Percentiles rank a stretch among this genome's conserved stretches.
These are phyloP conservation scores for Saturnispora quitensis DNA, from an alignment of 805 yeast species.

Conservation along the genomic window DNA sequence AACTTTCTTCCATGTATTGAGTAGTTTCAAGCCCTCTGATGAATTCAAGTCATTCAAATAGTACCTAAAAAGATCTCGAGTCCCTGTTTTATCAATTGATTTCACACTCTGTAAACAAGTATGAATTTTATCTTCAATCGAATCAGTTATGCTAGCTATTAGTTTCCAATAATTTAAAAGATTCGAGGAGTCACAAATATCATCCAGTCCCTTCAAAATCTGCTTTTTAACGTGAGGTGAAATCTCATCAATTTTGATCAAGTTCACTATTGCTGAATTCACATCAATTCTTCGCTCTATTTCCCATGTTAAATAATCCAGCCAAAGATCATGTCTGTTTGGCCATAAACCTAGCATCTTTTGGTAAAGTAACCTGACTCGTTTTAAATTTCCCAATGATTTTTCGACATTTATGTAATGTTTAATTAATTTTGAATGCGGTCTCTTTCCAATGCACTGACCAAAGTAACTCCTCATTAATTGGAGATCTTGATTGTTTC, in stretches of 20 bases:
- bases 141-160: neutral
- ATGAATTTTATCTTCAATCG: neutral
- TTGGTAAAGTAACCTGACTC: constrained; percentile 67
- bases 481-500: constrained; percentile 40
- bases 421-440: constrained; percentile 48
- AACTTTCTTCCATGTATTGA: constrained; percentile 19
- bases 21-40: neutral
- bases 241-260: neutral
- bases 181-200: neutral
- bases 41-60: constrained; percentile 36
- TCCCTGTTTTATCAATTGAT: constrained; percentile 9
- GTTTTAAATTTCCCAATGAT: constrained; percentile 64
- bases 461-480: constrained; percentile 65
- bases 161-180: neutral
- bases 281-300: neutral
- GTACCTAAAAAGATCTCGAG: constrained; percentile 48
- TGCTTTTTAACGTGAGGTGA: neutral
- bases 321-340: constrained; percentile 39
- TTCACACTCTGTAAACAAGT: constrained; percentile 3
- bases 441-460: constrained; percentile 56
- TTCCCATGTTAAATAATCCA: constrained; percentile 43
- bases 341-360: constrained; percentile 49
- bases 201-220: neutral
- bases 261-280: neutral
- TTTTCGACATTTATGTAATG: constrained; percentile 63